Evolutionary conservation across 805 yeast genomes (phyloP), one percentile per base, ranked within the genome.

Genomic region (Lipomyces chichibuensis): DNA sequence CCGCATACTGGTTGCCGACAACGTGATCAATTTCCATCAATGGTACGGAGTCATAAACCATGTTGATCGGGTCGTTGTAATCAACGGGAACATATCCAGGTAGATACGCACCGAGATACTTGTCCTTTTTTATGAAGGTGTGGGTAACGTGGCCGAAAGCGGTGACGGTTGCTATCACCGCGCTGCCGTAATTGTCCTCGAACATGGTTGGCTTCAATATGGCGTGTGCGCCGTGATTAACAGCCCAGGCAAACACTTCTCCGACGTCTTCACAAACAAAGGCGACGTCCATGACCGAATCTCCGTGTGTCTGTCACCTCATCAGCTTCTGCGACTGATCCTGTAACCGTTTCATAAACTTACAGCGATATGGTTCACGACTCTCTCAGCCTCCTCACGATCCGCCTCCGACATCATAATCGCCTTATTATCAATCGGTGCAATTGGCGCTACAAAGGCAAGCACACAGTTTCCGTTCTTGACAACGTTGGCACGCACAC

Each of bases 1-100:
- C 78, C 93, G 93, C 89, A 54, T 83, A 85, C 71, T 87, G 87
- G 77, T 90, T 91, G 71, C 89, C 93, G 23, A 91, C 97, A 74
- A 91, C 87, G 74, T 91, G 97, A 77, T 91, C 97, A 67, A 91
- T 84, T 4, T 75, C 73, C 1, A 72, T 72, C 52, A 88, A 77
- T 0, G 76, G 67, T 20, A 85, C 75, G n/a, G 77, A 77, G 9
- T 83, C 83, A 9, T 79, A 67, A 17, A 70, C 49, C 17, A 46
- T 20, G 59, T 74, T 72, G 32, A 77, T 54, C 14, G 72, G 74
- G 59, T 74, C 73, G n/a, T 55, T 37, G 11, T 59, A 35, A 2
- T 57, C 55, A 1, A 64, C 46, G 2, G 73, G 58, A 20, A 66
- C 60, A 71, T 76, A 88, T 1, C 83, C 83, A 2, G 93, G 93